phyloP scores from a whole-genome alignment of 345 rosid genomes.

The Acer campestre region DNA sequence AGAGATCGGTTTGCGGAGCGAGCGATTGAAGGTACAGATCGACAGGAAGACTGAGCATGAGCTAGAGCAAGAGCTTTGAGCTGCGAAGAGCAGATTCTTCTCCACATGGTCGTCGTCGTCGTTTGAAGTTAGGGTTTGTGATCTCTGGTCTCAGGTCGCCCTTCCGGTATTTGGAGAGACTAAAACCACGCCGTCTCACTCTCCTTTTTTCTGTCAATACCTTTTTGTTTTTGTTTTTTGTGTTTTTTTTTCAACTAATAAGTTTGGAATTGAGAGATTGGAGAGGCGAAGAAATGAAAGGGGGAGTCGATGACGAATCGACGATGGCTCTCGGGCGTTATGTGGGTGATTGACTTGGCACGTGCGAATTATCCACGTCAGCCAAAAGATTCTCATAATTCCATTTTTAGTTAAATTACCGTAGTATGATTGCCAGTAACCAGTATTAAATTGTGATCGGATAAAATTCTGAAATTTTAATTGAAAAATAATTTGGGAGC shows the following conservation, averaged over 20 bases:
- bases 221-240: no score
- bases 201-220: neutral
- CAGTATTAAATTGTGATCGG: no score
- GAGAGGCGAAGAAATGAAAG: neutral
- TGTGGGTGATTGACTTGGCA: conserved; percentile 12
- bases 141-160: conserved; percentile 48
- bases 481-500: no score
- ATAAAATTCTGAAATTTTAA: no score
- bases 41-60: conserved; percentile 34
- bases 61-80: conserved; percentile 71
- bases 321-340: neutral
- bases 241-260: neutral
- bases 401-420: no score
- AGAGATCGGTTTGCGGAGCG: conserved; percentile 31
- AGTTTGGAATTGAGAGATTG: neutral
- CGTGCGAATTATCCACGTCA: conserved; percentile 6
- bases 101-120: conserved; percentile 61
- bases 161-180: neutral
- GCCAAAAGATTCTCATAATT: neutral
- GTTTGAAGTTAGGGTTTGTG: conserved; percentile 4
- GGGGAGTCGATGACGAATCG: neutral
- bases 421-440: no score
- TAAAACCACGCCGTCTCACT: conserved; percentile 14
- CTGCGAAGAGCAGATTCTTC: conserved; percentile 60
- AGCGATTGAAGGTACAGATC: conserved; percentile 33